phyloP scores from a whole-genome alignment of 225 moss, liverwort and hornwort species.

The Marchantia paleacea region DNA sequence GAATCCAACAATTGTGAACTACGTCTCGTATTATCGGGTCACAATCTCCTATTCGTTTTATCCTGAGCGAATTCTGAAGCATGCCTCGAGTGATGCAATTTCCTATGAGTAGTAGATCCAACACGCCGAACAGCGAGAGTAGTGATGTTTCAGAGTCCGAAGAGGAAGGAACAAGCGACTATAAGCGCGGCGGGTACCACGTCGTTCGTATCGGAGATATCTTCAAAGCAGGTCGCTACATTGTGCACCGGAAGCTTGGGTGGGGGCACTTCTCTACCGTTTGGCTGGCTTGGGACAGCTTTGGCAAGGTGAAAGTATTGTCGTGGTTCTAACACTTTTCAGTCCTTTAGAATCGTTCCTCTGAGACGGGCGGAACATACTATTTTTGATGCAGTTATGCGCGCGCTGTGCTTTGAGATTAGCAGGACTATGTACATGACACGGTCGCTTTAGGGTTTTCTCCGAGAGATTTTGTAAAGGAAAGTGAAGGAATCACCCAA shows the following conservation, averaged over 20 bases:
- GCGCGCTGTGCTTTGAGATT: too few species aligned
- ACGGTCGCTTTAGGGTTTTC: too few species aligned
- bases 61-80: neutral
- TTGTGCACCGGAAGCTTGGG: conserved; percentile 31
- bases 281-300: conserved; percentile 30
- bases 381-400: too few species aligned
- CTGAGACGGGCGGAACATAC: neutral
- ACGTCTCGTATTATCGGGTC: too few species aligned
- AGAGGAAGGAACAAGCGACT: conserved; percentile 26
- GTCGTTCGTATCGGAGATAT: conserved; percentile 21
- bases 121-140: conserved; percentile 15
- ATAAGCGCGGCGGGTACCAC: conserved; percentile 28
- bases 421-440: too few species aligned
- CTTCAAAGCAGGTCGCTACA: conserved; percentile 30
- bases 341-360: neutral
- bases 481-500: too few species aligned
- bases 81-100: neutral
- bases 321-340: neutral
- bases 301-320: conserved; percentile 37
- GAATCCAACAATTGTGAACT: too few species aligned
- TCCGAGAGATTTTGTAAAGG: too few species aligned
- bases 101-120: neutral
- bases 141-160: conserved; percentile 23
- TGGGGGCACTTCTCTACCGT: conserved; percentile 35
- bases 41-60: neutral